Evolutionary conservation across 176 grass and related monocot species (phyloP), one percentile per base, ranked within the genome.

Genomic region (Rhipidocladum racemiflorum): DNA sequence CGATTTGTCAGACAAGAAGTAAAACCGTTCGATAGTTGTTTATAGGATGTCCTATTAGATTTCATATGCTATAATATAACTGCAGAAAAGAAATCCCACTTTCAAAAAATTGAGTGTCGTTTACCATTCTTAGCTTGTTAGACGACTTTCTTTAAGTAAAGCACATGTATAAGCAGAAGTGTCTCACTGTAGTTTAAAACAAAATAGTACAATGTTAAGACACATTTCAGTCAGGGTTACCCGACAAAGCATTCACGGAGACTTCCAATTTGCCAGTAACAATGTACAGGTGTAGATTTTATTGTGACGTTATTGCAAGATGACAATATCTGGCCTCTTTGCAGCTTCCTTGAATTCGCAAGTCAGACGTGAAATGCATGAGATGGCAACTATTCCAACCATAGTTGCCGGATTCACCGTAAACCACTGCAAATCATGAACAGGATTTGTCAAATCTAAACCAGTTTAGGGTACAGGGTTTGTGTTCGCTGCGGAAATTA

Each of bases 141-240:
- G 7, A 68, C 28, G 2, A 43, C 4, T 3, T 21, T 61, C 46
- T 72, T 45, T 12, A 45, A 34, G 45, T 50, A 23, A 17, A 83
- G 76, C 40, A 71, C 21, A 72, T 51, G 27, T n/a, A 84, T 35
- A 48, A 66, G n/a, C 27, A 81, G 21, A 74, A 79, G 12, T 23
- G 46, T 6, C 4, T 35, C 39, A 34, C 42, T 8, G 2, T 43
- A 3, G 34, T 12, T 57, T 17, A 57, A 66, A 65, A 44, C 1
- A 29, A 10, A 64, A 54, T 4, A 43, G 21, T 56, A 43, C 43
- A 17, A 54, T 77, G 43, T 6, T 55, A 40, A 53, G 8, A 10
- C 2, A 18, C 17, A 70, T 34, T 54, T 44, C 42, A 77, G 45
- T 16, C 39, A 5, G 7, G 25, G 35, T 30, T 63, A 17, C 64